Evolutionary conservation across 768 basidiomycete genomes (phyloP), one percentile per base, ranked within the genome.

Genomic region (Serendipita sp.): DNA sequence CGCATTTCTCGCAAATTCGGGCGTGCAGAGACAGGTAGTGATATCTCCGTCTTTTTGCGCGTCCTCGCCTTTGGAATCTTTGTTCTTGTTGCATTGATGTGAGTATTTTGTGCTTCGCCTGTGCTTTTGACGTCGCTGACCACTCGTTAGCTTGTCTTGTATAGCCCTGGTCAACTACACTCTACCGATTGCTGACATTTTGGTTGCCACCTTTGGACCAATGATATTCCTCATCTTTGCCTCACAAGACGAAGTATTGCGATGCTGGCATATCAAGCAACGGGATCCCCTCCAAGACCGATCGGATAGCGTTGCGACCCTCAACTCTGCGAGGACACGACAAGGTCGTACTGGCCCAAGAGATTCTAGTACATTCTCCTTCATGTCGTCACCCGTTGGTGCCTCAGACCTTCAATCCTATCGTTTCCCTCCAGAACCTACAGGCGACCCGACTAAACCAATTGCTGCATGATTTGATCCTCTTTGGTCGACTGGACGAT

Each of bases 201-300:
- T 60, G 8, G 56, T 60, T 8, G 56, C 56, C 56, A 8, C 34
- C 8, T 60, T 32, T 38, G 56, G 56, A 38, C 56, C 56, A n/a
- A 35, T 60, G 10, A n/a, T 60, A 10, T 60, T 60, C 56, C 35
- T 60, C 56, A 38, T 60, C 56, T 60, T 60, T 60, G 56, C 56
- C 24, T 60, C 56, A 30, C 56, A 60, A 37, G 56, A 60, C 10
- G 56, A 60, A 32, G n/a, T 60, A 5, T 35, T 60, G 16, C 56
- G 56, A 4, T 32, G 30, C 16, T 60, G 56, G 56, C 24, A 60
- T 28, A 28, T 60, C 28, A 60, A 60, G 35, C 11, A 24, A 11
- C 56, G 37, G 10, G 16, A 24, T 34, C 18, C n/a, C 30, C 11
- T 38, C 8, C 18, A 28, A 38, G 56, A 60, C 56, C 56, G 56